Evolutionary conservation across 306 rosid genomes (phyloP), one percentile per base, ranked within the genome.

Genomic region (Rosa rugosa): DNA sequence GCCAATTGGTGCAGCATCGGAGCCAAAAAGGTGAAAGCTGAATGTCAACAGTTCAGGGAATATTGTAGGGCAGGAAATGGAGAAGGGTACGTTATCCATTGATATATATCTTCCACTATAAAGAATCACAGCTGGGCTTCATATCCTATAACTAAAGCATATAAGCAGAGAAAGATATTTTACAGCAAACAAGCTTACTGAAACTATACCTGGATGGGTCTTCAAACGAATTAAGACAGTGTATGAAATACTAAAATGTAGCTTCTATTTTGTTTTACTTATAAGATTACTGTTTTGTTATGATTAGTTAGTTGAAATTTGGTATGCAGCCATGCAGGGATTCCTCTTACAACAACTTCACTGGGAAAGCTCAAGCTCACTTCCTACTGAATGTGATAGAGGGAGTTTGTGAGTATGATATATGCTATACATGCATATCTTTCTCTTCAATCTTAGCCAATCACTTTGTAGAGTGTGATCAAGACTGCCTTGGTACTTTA

Each of bases 1-100:
- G 2, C 71, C 1, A 70, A 71, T 63, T 66, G 82, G 62, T 85
- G 88, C 91, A 92, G 97, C 86, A 92, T 94, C 22, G 97, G 97
- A 82, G 98, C 97, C 86, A 92, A 89, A 82, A 94, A 88, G 88
- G 97, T 94, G 84, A 88, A 92, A 94, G 93, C 89, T 79, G 96
- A 94, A 86, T 85, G 93, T 85, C 89, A 87, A 65, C 85, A 85
- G 67, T 92, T 92, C n/a, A 87, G 92, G 83, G 97, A 92, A 88
- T 89, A 89, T 83, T 94, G 98, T 80, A 83, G 72, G 74, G 71
- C 88, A 49, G 87, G 84, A 85, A 94, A 88, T 85, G 89, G 83
- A 70, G 96, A 94, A 79, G 98, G 96, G 34, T 31, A 31, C 3
- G 40, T 4, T 20, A 64, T 20, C 34, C 31, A 57, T 53, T 16